phyloP scores from a whole-genome alignment of 192 early-diverging fungal species.

The Entomortierella beljakovae region DNA sequence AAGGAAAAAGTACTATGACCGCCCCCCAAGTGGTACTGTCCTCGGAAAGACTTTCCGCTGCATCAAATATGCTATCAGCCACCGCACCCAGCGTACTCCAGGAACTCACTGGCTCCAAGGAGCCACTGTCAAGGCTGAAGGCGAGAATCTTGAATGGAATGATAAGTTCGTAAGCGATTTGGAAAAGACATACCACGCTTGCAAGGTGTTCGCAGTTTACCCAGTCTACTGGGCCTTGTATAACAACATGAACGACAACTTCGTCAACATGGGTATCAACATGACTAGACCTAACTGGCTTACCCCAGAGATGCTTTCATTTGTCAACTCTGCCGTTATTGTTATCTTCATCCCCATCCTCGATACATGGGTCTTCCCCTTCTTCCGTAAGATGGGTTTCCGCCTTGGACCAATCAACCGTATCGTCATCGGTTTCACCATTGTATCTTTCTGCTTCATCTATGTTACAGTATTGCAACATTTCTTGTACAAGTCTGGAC shows the following conservation, averaged over 20 bases:
- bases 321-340: slow-evolving; percentile 65
- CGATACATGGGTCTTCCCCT: slow-evolving; percentile 67
- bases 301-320: slow-evolving; percentile 46
- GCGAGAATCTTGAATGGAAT: slow-evolving; percentile 58
- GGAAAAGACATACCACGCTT: slow-evolving; percentile 63
- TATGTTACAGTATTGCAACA: slow-evolving; percentile 71
- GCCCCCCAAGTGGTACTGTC: slow-evolving; percentile 67
- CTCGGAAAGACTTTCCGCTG: slow-evolving; percentile 61
- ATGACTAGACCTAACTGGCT: slow-evolving; percentile 58
- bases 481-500: slow-evolving; percentile 66
- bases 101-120: slow-evolving; percentile 59
- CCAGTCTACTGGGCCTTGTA: slow-evolving; percentile 75
- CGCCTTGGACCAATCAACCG: slow-evolving; percentile 68
- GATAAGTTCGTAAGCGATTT: slow-evolving; percentile 70
- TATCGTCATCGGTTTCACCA: slow-evolving; percentile 66
- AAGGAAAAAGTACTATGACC: slow-evolving; percentile 61
- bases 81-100: slow-evolving; percentile 27
- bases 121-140: slow-evolving; percentile 56
- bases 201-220: slow-evolving; percentile 73
- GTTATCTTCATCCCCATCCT: slow-evolving; percentile 70
- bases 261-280: slow-evolving; percentile 71
- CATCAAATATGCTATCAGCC: slow-evolving; percentile 45
- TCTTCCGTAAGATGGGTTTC: slow-evolving; percentile 67
- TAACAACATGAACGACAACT: slow-evolving; percentile 73
- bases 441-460: slow-evolving; percentile 68